These are phyloP conservation scores for Henningerozyma blattae DNA, from an alignment of 805 yeast genomes.

Conservation along the genomic window DNA sequence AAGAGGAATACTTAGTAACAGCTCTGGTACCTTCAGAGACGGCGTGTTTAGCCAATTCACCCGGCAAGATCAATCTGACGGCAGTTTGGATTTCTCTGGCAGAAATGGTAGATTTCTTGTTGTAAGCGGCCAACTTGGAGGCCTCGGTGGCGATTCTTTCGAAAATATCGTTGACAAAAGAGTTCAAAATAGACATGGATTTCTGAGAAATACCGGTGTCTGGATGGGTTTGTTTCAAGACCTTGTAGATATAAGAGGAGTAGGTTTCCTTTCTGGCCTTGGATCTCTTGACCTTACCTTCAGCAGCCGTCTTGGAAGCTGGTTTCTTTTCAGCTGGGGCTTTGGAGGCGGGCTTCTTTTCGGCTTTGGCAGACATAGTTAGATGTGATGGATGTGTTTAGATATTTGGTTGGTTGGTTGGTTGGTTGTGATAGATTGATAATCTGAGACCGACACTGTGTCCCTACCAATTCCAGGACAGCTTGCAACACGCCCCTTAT, in stretches of 20 bases:
- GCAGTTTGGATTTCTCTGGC: slow-evolving; percentile 99
- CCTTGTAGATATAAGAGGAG: slow-evolving; percentile 97
- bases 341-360: slow-evolving; percentile 34
- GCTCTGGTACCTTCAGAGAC: slow-evolving; percentile 98
- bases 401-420: not conserved
- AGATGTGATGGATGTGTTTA: not conserved
- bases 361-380: slow-evolving; percentile 56
- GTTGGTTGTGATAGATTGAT: not conserved
- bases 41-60: slow-evolving; percentile 98
- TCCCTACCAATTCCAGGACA: too few relatives aligned
- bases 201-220: slow-evolving; percentile 98
- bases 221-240: slow-evolving; percentile 97
- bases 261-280: slow-evolving; percentile 97
- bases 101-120: slow-evolving; percentile 94
- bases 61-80: slow-evolving; percentile 94
- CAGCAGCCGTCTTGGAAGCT: slow-evolving; percentile 85
- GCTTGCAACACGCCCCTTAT: too few relatives aligned
- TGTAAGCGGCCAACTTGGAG: slow-evolving; percentile 96
- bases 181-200: slow-evolving; percentile 98
- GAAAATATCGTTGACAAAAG: slow-evolving; percentile 94
- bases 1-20: slow-evolving; percentile 88
- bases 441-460: too few relatives aligned
- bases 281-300: slow-evolving; percentile 74
- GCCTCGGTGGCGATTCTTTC: slow-evolving; percentile 98
- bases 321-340: slow-evolving; percentile 25